Base-by-base conservation (phyloP, 345 rosid species). In the Citrus trifoliata region DNA sequence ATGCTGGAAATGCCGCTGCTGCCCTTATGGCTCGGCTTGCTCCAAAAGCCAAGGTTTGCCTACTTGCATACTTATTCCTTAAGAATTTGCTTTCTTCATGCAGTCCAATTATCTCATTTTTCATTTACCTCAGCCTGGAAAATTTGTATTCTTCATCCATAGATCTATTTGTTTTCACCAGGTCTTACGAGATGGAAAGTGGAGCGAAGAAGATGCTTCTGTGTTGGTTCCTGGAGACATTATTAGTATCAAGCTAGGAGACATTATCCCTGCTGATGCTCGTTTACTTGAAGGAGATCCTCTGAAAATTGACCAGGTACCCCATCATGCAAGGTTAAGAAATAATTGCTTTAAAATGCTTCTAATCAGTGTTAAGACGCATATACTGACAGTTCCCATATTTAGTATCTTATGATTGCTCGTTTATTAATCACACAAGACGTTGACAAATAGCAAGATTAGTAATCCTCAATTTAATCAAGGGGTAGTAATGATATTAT, bases 201-300 rank as follows among this genome's bases (percentile, higher is more conserved):
- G 90, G 89, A 86, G 67, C 9, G 90, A 87, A 82, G 85, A 85
- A 76, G 92, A 87, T 74, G 92, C 88, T 33, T 81, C 88, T 7
- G 84, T 79, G 28, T 83, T 87, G 81, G 89, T 83, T 38, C 90
- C 88, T 42, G 88, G 92, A 75, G 92, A 89, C 79, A 85, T 89
- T 46, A 70, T 87, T 62, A 87, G 91, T 27, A 87, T 90, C 85
- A 87, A 88, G 73, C 83, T 90, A 10, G 90, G 92, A 18, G 90
- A 89, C 68, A 89, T 87, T 69, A 85, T 89, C 60, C 89, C 90
- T 10, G 89, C 90, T 55, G 92, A 89, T 82, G 92, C 92, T 66
- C 85, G 92, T 24, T 83, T 89, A 69, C 87, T 89, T 24, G 87
- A 89, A 85, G 92, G 90, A 63, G 92, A 89, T 89, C 90, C 90